These are phyloP conservation scores for Sporisorium iseilematis-ciliati DNA, from an alignment of 1,284 basidiomycete species.

Conservation along the genomic window DNA sequence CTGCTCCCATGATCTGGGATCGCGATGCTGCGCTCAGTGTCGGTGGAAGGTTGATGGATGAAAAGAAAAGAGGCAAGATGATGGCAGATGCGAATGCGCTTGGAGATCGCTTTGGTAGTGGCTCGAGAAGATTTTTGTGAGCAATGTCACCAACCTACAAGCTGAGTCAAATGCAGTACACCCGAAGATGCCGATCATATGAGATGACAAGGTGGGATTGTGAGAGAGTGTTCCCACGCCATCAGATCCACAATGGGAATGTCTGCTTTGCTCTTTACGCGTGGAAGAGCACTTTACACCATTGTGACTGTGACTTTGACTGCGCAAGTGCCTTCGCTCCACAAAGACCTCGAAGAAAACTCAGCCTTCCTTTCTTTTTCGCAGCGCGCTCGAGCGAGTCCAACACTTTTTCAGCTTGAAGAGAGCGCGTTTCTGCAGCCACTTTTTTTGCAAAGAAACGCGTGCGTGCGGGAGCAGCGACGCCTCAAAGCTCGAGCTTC, in stretches of 20 bases:
- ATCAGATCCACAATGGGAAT: no score
- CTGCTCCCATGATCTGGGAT: slow-evolving; percentile 54
- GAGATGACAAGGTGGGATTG: no score
- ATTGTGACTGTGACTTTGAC: neutral
- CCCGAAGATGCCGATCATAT: no score
- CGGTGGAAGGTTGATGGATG: slow-evolving; percentile 52
- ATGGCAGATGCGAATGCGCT: slow-evolving; percentile 46
- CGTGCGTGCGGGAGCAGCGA: slow-evolving; percentile 6
- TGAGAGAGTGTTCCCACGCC: no score
- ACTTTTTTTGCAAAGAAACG: neutral
- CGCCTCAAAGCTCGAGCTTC: no score
- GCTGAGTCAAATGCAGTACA: neutral
- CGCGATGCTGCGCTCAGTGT: slow-evolving; percentile 50
- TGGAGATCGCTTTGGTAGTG: slow-evolving; percentile 47
- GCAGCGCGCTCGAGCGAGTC: slow-evolving; percentile 4
- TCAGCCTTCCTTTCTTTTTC: slow-evolving; percentile 3
- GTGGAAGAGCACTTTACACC: neutral
- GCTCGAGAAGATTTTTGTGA: slow-evolving; percentile 44
- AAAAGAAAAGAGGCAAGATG: slow-evolving; percentile 40
- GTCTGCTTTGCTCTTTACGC: neutral
- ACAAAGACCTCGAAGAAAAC: neutral
- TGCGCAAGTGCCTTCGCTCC: slow-evolving; percentile 1
- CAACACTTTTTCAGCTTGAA: slow-evolving; percentile 1
- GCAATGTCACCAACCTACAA: neutral
- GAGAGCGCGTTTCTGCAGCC: slow-evolving; percentile 2